Base-by-base conservation (phyloP, 805 yeast species). In the Hanseniaspora meyeri region DNA sequence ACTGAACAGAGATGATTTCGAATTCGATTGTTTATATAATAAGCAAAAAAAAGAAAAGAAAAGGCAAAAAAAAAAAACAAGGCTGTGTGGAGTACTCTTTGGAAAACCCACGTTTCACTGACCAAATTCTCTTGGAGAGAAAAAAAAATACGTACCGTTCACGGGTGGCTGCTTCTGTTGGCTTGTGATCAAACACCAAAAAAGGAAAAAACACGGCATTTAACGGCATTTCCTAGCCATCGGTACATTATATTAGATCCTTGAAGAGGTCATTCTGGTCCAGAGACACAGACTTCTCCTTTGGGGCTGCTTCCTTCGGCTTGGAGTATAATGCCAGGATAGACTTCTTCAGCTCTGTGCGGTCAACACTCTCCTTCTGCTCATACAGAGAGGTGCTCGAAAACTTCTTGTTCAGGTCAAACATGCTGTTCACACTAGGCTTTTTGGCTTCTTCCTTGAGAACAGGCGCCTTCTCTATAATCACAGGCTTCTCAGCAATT, bases 321-420 rank as follows among this genome's bases (percentile, higher is more conserved):
- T 86, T 78, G 1, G 95, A 80, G 68, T 93, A 93, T 54, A 93
- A 75, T 27, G 97, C 88, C 58, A 93, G 71, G 59, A 93, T 93
- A 1, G 96, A 87, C 70, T 87, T 87, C 66, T 93, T 93, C 68
- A 93, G 76, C 65, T 91, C 97, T 3, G 93, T 91, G 64, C 96
- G 77, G 37, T 75, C 49, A 34, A 20, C 31, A 12, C 45, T 40
- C 24, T 27, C 37, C 19, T 43, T 27, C n/a, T 43, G 36, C 19
- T 29, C 48, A 24, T 17, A 42, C 31, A 37, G 20, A 12, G 37
- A 27, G 1, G 19, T 40, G 8, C 39, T 31, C 24, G 24, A 49
- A 19, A 19, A 31, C 12, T 17, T 31, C 20, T 39, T 29, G 27
- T 50, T 42, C 47, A 50, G 51, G 39, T 42, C 58, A 57, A 34